Evolutionary conservation across 1,139 yeast genomes (phyloP), one percentile per base, ranked within the genome.

Genomic region (Arxiozyma heterogenica): DNA sequence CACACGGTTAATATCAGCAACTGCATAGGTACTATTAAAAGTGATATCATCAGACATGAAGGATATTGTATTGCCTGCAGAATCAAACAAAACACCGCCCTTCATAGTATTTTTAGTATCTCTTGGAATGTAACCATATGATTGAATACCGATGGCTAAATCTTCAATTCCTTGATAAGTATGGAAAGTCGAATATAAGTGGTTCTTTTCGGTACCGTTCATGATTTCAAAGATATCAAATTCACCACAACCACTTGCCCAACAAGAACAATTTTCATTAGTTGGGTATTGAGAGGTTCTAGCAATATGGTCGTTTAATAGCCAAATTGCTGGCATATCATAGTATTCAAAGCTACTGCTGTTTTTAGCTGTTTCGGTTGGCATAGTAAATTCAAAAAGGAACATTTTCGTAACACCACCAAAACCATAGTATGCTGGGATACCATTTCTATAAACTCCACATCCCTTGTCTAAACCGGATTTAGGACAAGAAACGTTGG

Each of bases 211-310:
- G 25, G 87, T 79, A 50, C 68, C 66, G 63, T 78, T 78, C 76
- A 78, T 72, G 30, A 78, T 78, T 74, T 85, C 94, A 67, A 85
- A 85, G 66, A 85, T 80, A 73, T 86, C 94, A 68, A 82, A 83
- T 72, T 86, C 93, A 71, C 94, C 93, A 73, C 91, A 84, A 17
- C 90, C 90, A 53, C 84, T 75, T 44, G 76, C 72, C 91, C 93
- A 85, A 68, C 91, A 83, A 34, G 90, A 83, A 70, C 91, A 85
- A 60, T 78, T 74, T 51, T 76, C 69, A 60, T 78, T 77, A 49
- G 81, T 77, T 57, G 81, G 80, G 69, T 85, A 85, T 72, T 85
- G 91, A 53, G 86, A 76, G 55, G 91, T 84, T 77, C 93, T 81
- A 70, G 91, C 86, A 64, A 85, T 82, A 69, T 83, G 81, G 54